A percentile compares a stretch with the other conserved stretches of the same genome.
phyloP scores from a whole-genome alignment of 805 yeast genomes.

The Saturnispora sekii region DNA sequence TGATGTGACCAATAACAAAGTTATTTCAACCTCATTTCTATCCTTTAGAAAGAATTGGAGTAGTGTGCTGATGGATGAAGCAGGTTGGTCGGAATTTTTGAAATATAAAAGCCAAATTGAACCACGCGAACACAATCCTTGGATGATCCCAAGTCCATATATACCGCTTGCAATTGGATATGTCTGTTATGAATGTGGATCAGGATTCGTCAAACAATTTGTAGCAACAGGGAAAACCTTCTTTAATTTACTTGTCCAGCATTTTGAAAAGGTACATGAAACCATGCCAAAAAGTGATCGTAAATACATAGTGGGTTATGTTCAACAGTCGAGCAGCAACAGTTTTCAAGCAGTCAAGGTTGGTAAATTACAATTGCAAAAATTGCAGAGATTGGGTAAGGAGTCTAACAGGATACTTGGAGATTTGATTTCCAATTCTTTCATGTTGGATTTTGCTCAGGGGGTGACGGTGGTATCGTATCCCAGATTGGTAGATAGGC shows the following conservation, averaged over 20 bases:
- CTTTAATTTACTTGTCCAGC: neutral
- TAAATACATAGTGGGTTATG: neutral
- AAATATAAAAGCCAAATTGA: neutral
- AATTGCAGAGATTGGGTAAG: neutral
- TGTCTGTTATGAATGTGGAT: conserved; percentile 2
- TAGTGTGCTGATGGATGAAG: conserved; percentile 2
- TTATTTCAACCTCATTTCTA: conserved; percentile 1
- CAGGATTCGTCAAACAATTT: conserved; percentile 2
- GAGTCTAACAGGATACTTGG: neutral
- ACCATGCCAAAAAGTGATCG: neutral
- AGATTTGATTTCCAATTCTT: neutral
- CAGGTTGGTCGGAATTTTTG: conserved; percentile 1
- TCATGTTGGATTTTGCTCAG: neutral
- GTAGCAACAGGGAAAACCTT: neutral
- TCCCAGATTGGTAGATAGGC: neutral
- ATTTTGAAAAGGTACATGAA: conserved; percentile 3
- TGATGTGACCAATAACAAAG: conserved; percentile 2
- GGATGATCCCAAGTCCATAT: conserved; percentile 2
- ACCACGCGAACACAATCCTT: neutral
- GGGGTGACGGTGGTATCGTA: neutral
- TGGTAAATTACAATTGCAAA: conserved; percentile 3
- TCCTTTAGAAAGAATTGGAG: conserved; percentile 5
- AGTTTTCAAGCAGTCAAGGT: conserved; percentile 3
- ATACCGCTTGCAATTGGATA: conserved; percentile 2
- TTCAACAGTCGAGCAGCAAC: conserved; percentile 2